Evolutionary conservation across 257 asterid species (phyloP), one percentile per base, ranked within the genome.

Genomic region (Paulownia fortunei): DNA sequence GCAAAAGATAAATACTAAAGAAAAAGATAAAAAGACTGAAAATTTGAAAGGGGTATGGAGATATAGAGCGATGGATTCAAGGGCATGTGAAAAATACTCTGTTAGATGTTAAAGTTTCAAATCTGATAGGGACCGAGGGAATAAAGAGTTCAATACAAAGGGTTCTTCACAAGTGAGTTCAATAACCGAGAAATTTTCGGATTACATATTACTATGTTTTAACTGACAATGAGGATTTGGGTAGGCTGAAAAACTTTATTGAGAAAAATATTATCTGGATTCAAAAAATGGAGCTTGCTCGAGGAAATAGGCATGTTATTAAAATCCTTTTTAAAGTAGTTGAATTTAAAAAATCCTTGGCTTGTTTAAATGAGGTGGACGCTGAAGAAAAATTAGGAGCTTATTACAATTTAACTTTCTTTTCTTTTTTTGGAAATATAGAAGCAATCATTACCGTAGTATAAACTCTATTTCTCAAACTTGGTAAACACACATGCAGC

Each of bases 101-200:
- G 37, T 12, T 4, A 61, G 11, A 15, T 47, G 54, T 32, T 54
- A 55, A 36, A 21, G 67, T 39, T 58, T 39, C 44, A 73, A 56
- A 34, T 36, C 49, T 16, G 55, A 73, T 39, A 58, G 39, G 52
- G 69, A 56, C 39, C 8, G 1, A 37, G 44, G 34, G 69, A 76
- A 61, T 27, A 54, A 63, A 81, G 76, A 72, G 72, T 54, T 75
- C 27, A 34, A 75, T 52, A 51, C 47, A 63, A 49, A 63, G 41
- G 49, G 16, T 26, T 62, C 73, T 69, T 46, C 16, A 56, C 81
- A 34, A 23, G 71, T 34, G 36, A 78, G 7, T 66, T 76, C 51
- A 2, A 2, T 34, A 34, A 34, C 74, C 60, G 44, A 68, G 76
- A 67, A 55, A 27, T 12, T 26, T 19, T 30, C 66, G 39, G 15